Percentiles rank a stretch among this genome's conserved stretches.
phyloP scores from a whole-genome alignment of 2,329 filamentous ascomycete species.

The Botrytis byssoidea region DNA sequence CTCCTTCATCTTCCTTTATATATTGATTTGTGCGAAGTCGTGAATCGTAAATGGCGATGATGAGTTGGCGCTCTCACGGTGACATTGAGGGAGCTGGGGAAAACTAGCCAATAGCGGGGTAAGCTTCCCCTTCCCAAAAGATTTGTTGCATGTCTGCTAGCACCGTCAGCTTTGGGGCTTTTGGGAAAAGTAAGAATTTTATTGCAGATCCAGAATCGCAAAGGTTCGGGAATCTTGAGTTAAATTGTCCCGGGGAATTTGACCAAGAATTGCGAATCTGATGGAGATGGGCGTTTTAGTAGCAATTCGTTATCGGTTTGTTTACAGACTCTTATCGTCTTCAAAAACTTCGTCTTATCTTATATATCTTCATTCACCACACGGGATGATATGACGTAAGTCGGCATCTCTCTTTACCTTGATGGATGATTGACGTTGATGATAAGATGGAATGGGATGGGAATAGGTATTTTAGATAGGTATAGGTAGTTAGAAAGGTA shows the following conservation, averaged over 20 bases:
- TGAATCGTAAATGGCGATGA: neutral
- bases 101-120: neutral
- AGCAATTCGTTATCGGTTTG: slow-evolving; percentile 5
- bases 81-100: neutral
- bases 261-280: neutral
- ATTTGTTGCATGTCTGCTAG: neutral
- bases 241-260: neutral
- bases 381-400: neutral
- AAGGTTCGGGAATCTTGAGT: neutral
- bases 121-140: neutral
- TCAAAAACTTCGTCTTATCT: neutral
- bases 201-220: neutral
- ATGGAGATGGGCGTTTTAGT: neutral
- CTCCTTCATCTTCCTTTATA: neutral
- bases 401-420: neutral
- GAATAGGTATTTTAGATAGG: neutral
- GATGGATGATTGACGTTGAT: neutral
- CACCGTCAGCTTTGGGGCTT: neutral
- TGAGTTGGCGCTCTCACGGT: neutral
- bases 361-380: neutral
- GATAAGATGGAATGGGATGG: neutral
- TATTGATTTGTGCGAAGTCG: neutral
- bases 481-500: neutral
- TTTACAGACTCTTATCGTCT: slow-evolving; percentile 2
- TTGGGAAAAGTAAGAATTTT: neutral